A percentile compares a stretch with the other conserved stretches of the same genome.
phyloP scores from a whole-genome alignment of 345 rosid species.

The Salix brachista region DNA sequence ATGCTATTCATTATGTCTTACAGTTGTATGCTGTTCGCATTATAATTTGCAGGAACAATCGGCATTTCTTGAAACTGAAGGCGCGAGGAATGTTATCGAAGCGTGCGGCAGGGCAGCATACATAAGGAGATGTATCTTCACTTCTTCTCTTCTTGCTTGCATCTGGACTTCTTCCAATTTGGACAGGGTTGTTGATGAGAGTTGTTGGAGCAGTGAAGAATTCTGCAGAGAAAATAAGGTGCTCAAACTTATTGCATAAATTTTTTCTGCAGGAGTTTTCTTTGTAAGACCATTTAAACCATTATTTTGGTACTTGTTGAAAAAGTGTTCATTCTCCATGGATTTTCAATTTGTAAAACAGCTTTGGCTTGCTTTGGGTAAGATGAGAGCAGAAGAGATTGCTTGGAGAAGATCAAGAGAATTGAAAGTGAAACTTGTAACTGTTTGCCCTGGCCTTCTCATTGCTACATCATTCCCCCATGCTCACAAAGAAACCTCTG shows the following conservation, averaged over 20 bases:
- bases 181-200: constrained; percentile 17
- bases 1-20: background rate
- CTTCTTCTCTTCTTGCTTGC: constrained; percentile 40
- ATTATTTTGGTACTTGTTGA: background rate
- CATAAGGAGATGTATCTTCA: constrained; percentile 36
- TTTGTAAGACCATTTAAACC: background rate
- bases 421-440: constrained; percentile 33
- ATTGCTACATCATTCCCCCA: constrained; percentile 27
- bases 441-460: constrained; percentile 40
- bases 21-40: background rate
- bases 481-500: constrained; percentile 15
- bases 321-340: background rate
- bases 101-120: constrained; percentile 36
- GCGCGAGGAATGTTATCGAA: constrained; percentile 34
- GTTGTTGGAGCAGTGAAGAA: constrained; percentile 35
- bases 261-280: background rate
- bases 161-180: constrained; percentile 23
- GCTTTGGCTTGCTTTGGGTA: constrained; percentile 45
- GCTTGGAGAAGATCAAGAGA: constrained; percentile 41
- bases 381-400: constrained; percentile 34
- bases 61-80: constrained; percentile 37
- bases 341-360: constrained; percentile 7
- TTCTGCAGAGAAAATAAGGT: constrained; percentile 42
- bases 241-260: background rate
- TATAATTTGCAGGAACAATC: constrained; percentile 26